Percentiles rank a stretch among this genome's conserved stretches.
Conservation (phyloP, 805 yeast genomes). For the Pichia heedii region DNA sequence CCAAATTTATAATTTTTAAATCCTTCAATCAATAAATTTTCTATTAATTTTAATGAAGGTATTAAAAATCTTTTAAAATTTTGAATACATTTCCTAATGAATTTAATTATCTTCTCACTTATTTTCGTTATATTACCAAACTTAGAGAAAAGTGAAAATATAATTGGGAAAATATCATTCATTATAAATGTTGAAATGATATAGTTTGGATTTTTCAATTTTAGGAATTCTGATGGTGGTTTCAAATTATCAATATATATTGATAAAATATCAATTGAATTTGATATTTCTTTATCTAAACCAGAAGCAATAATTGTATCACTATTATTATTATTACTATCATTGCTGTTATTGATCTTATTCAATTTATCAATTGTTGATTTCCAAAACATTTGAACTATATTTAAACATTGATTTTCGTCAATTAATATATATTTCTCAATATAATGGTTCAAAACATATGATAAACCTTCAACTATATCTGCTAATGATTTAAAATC, state of each 20-base stretch:
- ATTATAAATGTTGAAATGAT: constrained; percentile 39
- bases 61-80: constrained; percentile 47
- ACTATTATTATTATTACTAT: constrained; percentile 13
- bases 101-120: constrained; percentile 67
- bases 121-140: constrained; percentile 54
- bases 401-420: constrained; percentile 33
- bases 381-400: constrained; percentile 53
- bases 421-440: constrained; percentile 29
- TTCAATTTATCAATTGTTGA: constrained; percentile 49
- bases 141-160: constrained; percentile 38
- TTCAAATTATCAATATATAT: constrained; percentile 50
- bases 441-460: constrained; percentile 48
- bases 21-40: constrained; percentile 58
- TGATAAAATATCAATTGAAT: constrained; percentile 61
- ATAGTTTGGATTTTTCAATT: constrained; percentile 5
- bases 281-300: too few species aligned
- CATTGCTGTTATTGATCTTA: constrained; percentile 8
- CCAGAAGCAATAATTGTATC: constrained; percentile 50
- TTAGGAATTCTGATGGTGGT: constrained; percentile 33
- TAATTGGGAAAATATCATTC: constrained; percentile 51
- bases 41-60: constrained; percentile 55
- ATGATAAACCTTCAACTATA: constrained; percentile 83
- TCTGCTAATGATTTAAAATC: constrained; percentile 68
- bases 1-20: constrained; percentile 65
- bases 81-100: constrained; percentile 56